Conservation (phyloP, 257 asterid species). For the Gentiana dahurica region DNA sequence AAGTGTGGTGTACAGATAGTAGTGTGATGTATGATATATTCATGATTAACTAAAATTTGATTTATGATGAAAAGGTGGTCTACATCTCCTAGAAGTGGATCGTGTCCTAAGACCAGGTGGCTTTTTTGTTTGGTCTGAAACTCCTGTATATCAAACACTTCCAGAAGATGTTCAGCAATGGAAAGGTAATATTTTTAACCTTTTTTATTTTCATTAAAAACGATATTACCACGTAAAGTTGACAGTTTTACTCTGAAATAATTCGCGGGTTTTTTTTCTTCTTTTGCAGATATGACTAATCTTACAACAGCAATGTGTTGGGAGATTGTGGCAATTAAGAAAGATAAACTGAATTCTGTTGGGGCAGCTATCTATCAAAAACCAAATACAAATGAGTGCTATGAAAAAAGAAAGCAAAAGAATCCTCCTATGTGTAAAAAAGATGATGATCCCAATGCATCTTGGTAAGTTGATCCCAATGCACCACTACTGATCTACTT, state of each 20-base stretch:
- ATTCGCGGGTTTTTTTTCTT: neutral
- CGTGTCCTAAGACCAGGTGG: constrained; percentile 90
- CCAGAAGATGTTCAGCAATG: constrained; percentile 71
- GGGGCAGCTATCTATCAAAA: constrained; percentile 77
- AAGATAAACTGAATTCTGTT: constrained; percentile 47
- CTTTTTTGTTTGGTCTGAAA: constrained; percentile 83
- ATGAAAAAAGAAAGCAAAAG: constrained; percentile 43
- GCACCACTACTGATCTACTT: too few species aligned
- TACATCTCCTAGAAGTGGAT: constrained; percentile 73
- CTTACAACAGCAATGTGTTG: constrained; percentile 84
- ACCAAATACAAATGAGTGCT: constrained; percentile 78
- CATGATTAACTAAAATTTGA: neutral
- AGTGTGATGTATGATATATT: too few species aligned
- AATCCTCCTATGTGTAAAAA: constrained; percentile 59
- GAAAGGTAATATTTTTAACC: constrained; percentile 37
- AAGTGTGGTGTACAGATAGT: too few species aligned
- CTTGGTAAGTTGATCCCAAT: constrained; percentile 43
- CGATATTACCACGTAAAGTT: neutral
- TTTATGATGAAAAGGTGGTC: constrained; percentile 54
- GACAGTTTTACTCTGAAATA: too few species aligned
- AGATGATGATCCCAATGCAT: constrained; percentile 79
- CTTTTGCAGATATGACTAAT: constrained; percentile 52
- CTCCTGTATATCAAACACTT: constrained; percentile 85
- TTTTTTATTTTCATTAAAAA: neutral
- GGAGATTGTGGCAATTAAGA: constrained; percentile 70